Conservation (phyloP, 108 stramenopile genomes). For the Pseudonitzschia delicatissima region DNA sequence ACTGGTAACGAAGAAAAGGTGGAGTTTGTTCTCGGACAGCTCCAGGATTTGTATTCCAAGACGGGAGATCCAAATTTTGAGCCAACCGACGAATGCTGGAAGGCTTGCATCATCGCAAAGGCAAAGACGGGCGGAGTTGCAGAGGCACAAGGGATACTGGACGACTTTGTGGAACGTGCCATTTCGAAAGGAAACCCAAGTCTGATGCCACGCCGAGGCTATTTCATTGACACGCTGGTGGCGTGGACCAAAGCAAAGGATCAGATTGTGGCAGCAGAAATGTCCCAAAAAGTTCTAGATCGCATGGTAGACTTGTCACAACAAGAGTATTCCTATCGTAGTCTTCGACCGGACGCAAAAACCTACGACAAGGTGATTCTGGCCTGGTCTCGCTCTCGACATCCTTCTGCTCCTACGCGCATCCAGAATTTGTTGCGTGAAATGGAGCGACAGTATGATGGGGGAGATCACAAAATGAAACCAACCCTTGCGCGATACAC, state of each 20-base stretch:
- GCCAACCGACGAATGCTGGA: slow-evolving; percentile 24
- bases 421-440: slow-evolving; percentile 15
- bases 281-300: slow-evolving; percentile 19
- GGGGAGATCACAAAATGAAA: slow-evolving; percentile 21
- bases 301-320: slow-evolving; percentile 21
- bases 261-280: slow-evolving; percentile 8
- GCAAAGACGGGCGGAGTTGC: slow-evolving; percentile 7
- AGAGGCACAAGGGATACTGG: slow-evolving; percentile 20
- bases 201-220: slow-evolving; percentile 25
- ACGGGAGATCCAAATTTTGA: slow-evolving; percentile 16
- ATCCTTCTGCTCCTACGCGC: slow-evolving; percentile 13
- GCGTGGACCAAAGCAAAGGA: slow-evolving; percentile 28
- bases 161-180: slow-evolving; percentile 23
- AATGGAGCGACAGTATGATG: slow-evolving; percentile 21
- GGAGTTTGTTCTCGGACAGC: slow-evolving; percentile 16
- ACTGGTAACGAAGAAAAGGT: slow-evolving; percentile 10
- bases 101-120: slow-evolving; percentile 22
- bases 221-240: slow-evolving; percentile 29
- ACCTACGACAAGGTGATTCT: slow-evolving; percentile 20
- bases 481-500: slow-evolving; percentile 24
- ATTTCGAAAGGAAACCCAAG: background rate
- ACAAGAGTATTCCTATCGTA: slow-evolving; percentile 4
- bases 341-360: slow-evolving; percentile 25
- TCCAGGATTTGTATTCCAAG: slow-evolving; percentile 16
- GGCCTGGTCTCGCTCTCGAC: slow-evolving; percentile 27